Conservation (phyloP, 805 yeast species). For the Diddensiella caesifluorescens region DNA sequence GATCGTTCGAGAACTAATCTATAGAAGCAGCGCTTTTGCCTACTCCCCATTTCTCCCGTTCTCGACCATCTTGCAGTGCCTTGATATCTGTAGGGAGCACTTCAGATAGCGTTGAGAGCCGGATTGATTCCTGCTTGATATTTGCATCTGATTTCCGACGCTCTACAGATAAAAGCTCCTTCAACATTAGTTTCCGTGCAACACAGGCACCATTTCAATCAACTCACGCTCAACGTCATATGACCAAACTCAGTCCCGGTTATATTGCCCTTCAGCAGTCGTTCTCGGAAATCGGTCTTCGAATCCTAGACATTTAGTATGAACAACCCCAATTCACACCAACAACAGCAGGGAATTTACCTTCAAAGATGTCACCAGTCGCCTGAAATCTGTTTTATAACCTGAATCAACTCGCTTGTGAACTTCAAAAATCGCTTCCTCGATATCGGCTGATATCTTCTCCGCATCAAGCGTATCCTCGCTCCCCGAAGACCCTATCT, state of each 20-base stretch:
- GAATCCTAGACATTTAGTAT: conserved; percentile 14
- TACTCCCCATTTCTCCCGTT: conserved; percentile 40
- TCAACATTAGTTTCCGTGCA: background rate
- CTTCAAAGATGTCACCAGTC: conserved; percentile 27
- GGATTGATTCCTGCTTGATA: conserved; percentile 26
- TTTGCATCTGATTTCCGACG: conserved; percentile 25
- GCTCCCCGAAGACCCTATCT: too few species aligned
- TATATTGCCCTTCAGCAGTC: conserved; percentile 26
- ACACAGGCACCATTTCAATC: conserved; percentile 1
- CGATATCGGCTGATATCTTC: conserved; percentile 24
- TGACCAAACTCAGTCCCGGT: conserved; percentile 28
- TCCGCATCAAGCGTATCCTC: conserved; percentile 1
- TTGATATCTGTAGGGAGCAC: conserved; percentile 31
- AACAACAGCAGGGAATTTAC: too few species aligned
- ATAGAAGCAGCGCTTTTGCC: conserved; percentile 35
- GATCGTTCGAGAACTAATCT: too few species aligned
- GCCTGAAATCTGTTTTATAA: conserved; percentile 29
- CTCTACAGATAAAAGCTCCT: conserved; percentile 26
- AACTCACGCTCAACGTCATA: conserved; percentile 25
- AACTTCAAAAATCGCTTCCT: conserved; percentile 20
- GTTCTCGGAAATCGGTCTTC: conserved; percentile 21
- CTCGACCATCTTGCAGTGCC: conserved; percentile 37
- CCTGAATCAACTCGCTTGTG: conserved; percentile 20
- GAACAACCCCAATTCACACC: too few species aligned
- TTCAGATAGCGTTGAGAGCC: conserved; percentile 26